A percentile compares a stretch with the other conserved stretches of the same genome.
phyloP scores from a whole-genome alignment of 805 yeast species.

The Teunomyces aglyptinius region DNA sequence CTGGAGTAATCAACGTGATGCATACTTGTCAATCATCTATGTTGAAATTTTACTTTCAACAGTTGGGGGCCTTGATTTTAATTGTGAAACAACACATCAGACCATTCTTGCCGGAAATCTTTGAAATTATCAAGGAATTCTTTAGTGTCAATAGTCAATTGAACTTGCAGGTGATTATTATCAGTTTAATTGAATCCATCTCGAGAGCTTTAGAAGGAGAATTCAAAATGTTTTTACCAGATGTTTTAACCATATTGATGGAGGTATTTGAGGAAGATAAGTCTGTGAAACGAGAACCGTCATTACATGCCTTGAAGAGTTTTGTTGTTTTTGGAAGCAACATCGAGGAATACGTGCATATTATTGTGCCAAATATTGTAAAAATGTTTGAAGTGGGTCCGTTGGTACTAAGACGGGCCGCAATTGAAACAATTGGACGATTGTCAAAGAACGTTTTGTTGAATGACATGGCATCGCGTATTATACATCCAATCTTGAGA shows the following conservation, averaged over 20 bases:
- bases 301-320: constrained; percentile 74
- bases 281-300: constrained; percentile 56
- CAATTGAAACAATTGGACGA: constrained; percentile 81
- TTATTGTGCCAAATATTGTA: constrained; percentile 83
- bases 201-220: constrained; percentile 89
- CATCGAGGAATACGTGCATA: constrained; percentile 83
- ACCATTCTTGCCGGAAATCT: constrained; percentile 74
- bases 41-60: constrained; percentile 87
- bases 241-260: constrained; percentile 70
- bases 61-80: constrained; percentile 70
- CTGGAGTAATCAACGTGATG: constrained; percentile 85
- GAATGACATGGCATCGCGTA: constrained; percentile 85
- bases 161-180: constrained; percentile 71
- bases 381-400: constrained; percentile 74
- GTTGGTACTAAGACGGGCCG: constrained; percentile 59
- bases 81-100: constrained; percentile 90
- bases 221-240: constrained; percentile 79
- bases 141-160: constrained; percentile 48
- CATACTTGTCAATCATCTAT: constrained; percentile 72
- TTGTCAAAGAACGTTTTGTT: constrained; percentile 69
- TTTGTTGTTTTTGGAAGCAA: constrained; percentile 84
- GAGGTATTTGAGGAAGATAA: constrained; percentile 74
- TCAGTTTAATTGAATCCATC: constrained; percentile 77
- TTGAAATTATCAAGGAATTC: constrained; percentile 71
- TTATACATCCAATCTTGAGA: constrained; percentile 81